Percentiles rank a stretch among this genome's conserved stretches.
Conservation (phyloP, 75 land plant genomes). For the Cunninghamia lanceolata region DNA sequence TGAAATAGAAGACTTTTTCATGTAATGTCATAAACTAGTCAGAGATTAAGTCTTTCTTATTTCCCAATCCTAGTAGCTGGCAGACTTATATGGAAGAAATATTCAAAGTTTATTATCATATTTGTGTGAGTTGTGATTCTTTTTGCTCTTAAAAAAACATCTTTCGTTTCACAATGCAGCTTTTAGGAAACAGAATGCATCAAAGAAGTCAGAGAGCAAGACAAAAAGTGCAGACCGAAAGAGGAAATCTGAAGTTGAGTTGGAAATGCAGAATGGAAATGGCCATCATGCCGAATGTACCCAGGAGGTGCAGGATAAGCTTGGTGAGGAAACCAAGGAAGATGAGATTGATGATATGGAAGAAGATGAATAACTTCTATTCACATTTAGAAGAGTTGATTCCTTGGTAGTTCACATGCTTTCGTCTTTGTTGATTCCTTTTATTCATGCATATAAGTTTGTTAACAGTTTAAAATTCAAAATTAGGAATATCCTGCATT, state of each 20-base stretch:
- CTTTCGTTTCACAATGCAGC: not conserved
- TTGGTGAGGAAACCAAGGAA: not conserved
- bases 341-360: slow-evolving; percentile 4
- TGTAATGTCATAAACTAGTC: not conserved
- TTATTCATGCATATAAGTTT: not conserved
- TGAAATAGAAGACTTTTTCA: not conserved
- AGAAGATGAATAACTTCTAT: not conserved
- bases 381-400: not conserved
- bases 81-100: not conserved
- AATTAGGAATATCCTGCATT: not conserved
- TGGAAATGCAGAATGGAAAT: slow-evolving; percentile 13
- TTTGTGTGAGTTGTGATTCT: not conserved
- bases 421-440: not conserved
- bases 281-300: not conserved
- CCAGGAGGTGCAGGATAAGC: not conserved
- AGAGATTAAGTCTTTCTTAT: not conserved
- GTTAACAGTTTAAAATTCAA: not conserved
- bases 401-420: not conserved
- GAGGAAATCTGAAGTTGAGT: not conserved
- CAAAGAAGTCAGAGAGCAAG: not conserved
- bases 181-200: not conserved
- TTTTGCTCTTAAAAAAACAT: not conserved
- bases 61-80: not conserved
- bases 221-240: not conserved
- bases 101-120: not conserved